Conservation (phyloP, 2,329 filamentous ascomycete genomes). For the Domatiomyces catenatus region DNA sequence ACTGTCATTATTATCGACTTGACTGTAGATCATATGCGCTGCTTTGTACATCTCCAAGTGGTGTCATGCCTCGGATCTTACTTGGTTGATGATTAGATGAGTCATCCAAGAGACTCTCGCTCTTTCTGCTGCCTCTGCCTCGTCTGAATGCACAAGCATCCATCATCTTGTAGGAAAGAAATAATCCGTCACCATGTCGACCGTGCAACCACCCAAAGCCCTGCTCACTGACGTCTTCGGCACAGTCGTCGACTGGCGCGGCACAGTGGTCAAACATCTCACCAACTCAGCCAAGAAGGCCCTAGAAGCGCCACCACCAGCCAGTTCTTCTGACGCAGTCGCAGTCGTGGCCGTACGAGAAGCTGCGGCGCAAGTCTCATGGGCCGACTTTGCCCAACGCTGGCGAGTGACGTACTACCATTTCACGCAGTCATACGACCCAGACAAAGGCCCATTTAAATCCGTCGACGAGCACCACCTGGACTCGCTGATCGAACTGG, state of each 20-base stretch:
- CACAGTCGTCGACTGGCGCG: constrained; percentile 66
- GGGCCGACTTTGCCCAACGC: constrained; percentile 50
- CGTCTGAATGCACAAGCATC: background rate
- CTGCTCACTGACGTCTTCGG: constrained; percentile 66
- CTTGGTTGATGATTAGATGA: too few species aligned
- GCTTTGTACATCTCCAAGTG: too few species aligned
- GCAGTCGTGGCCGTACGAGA: constrained; percentile 31
- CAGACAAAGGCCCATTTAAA: constrained; percentile 37
- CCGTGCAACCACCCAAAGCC: constrained; percentile 32
- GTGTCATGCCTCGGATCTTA: too few species aligned
- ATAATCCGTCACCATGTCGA: constrained; percentile 10
- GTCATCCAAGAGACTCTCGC: background rate
- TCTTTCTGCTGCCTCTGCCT: background rate
- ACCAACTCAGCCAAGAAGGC: constrained; percentile 33
- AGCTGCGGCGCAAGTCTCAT: constrained; percentile 41
- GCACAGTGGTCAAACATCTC: constrained; percentile 47
- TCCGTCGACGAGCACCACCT: constrained; percentile 59
- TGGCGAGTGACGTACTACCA: constrained; percentile 51
- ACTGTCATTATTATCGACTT: too few species aligned
- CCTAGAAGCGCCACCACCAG: constrained; percentile 23
- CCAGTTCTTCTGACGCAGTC: constrained; percentile 28
- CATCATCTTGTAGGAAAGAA: background rate
- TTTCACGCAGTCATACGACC: constrained; percentile 39
- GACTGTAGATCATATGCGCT: background rate
- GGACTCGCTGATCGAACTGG: constrained; percentile 44